phyloP scores from a whole-genome alignment of 441 rosid species.

The Adansonia gregorii region DNA sequence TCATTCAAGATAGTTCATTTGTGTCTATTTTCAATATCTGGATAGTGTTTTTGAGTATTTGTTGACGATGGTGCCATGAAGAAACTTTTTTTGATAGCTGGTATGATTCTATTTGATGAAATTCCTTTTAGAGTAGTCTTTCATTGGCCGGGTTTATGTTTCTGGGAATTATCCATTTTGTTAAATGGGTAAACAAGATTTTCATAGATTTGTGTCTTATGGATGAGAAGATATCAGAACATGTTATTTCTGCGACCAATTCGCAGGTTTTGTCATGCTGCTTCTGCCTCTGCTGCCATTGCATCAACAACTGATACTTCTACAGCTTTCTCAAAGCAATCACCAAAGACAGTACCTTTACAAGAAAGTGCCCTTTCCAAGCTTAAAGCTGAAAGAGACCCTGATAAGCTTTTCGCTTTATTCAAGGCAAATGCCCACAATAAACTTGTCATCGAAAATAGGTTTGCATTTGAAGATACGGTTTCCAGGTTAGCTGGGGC shows the following conservation, averaged over 20 bases:
- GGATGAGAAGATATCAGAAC: conserved; percentile 19
- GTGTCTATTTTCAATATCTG: neutral
- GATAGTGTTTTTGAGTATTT: conserved; percentile 1
- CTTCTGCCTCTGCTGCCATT: neutral
- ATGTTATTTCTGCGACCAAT: conserved; percentile 23
- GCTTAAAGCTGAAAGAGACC: conserved; percentile 78
- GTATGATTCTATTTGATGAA: neutral
- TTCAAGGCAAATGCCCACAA: conserved; percentile 76
- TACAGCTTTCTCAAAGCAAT: conserved; percentile 28
- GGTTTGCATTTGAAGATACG: conserved; percentile 75
- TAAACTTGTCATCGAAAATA: conserved; percentile 61
- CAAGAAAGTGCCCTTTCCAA: conserved; percentile 67
- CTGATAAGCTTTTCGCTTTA: conserved; percentile 65
- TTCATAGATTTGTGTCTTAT: conserved; percentile 11
- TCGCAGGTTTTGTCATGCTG: conserved; percentile 14
- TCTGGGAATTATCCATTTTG: neutral
- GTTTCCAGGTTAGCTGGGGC: conserved; percentile 75
- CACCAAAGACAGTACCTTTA: conserved; percentile 34
- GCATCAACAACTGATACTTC: conserved; percentile 10
- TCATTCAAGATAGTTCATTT: neutral
- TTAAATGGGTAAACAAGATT: neutral
- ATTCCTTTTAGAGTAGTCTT: neutral
- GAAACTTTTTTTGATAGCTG: neutral
- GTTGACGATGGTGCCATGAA: neutral
- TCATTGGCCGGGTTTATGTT: neutral